Percentiles rank a stretch among this genome's conserved stretches.
Evolutionary conservation across 331 rosid genomes (phyloP).

Genomic region (Quercus tomentella): DNA sequence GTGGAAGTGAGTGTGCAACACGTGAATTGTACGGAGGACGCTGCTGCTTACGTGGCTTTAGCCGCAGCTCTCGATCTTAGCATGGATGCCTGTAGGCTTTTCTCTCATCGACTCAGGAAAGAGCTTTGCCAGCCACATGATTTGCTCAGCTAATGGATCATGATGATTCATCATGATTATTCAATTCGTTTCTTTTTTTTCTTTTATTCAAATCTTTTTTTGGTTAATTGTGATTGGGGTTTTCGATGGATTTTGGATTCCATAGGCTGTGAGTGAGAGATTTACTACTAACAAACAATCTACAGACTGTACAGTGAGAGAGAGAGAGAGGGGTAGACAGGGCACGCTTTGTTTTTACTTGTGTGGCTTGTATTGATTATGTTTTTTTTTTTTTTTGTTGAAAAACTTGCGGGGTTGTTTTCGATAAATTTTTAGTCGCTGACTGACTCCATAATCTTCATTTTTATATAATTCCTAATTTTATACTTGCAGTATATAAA

Average conservation of each 20-base stretch:
- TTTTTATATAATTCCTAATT: not conserved
- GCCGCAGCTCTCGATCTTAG: constrained; percentile 95
- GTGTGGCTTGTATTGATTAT: constrained; percentile 55
- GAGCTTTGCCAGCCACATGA: constrained; percentile 60
- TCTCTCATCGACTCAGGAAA: constrained; percentile 76
- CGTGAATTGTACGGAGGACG: constrained; percentile 93
- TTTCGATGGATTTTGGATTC: constrained; percentile 34
- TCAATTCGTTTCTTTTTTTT: not conserved
- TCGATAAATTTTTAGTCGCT: not conserved
- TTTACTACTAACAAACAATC: constrained; percentile 45
- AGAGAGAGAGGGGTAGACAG: constrained; percentile 23
- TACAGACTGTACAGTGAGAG: constrained; percentile 54
- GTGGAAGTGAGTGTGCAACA: constrained; percentile 90
- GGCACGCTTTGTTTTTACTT: constrained; percentile 50
- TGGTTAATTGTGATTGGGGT: not conserved
- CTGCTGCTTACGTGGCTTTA: constrained; percentile 89
- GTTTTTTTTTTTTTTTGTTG: constrained; percentile 19
- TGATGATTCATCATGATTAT: not conserved
- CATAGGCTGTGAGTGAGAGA: constrained; percentile 24
- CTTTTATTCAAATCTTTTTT: constrained; percentile 2
- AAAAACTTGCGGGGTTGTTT: not conserved
- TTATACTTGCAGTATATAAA: too few relatives aligned
- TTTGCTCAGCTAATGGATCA: constrained; percentile 26
- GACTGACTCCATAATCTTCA: not conserved
- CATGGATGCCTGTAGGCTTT: constrained; percentile 83